These are phyloP conservation scores for Solanum phureja DNA, from an alignment of 257 asterid genomes.

Conservation along the genomic window DNA sequence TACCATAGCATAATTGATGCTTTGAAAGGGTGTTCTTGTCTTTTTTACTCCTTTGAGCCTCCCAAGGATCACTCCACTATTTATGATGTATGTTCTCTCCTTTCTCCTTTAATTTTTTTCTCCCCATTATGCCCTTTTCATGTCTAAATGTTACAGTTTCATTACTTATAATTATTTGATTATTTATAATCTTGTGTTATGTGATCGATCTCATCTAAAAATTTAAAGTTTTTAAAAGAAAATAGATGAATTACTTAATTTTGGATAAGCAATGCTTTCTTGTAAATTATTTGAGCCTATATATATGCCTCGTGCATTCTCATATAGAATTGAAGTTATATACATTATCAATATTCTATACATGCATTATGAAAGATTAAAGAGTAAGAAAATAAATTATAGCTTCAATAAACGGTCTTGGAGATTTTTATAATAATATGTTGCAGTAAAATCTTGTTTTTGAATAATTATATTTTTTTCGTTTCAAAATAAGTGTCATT, in stretches of 20 bases:
- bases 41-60: slow-evolving; percentile 76
- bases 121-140: neutral
- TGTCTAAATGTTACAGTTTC: neutral
- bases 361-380: neutral
- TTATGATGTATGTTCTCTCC: slow-evolving; percentile 49
- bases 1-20: slow-evolving; percentile 85
- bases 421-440: neutral
- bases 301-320: neutral
- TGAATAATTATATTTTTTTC: neutral
- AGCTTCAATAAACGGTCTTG: neutral
- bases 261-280: neutral
- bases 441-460: neutral
- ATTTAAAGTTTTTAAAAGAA: too few relatives aligned
- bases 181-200: neutral
- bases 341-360: neutral
- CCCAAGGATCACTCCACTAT: slow-evolving; percentile 51
- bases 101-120: slow-evolving; percentile 27
- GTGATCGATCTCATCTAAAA: neutral
- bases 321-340: neutral
- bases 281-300: too few relatives aligned
- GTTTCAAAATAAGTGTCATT: too few relatives aligned
- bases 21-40: slow-evolving; percentile 57
- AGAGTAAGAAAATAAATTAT: neutral
- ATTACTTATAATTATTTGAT: too few relatives aligned
- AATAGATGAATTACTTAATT: neutral